A percentile compares a stretch with the other conserved stretches of the same genome.
These are phyloP conservation scores for Abelmoschus esculentus DNA, from an alignment of 345 rosid species.

Conservation along the genomic window DNA sequence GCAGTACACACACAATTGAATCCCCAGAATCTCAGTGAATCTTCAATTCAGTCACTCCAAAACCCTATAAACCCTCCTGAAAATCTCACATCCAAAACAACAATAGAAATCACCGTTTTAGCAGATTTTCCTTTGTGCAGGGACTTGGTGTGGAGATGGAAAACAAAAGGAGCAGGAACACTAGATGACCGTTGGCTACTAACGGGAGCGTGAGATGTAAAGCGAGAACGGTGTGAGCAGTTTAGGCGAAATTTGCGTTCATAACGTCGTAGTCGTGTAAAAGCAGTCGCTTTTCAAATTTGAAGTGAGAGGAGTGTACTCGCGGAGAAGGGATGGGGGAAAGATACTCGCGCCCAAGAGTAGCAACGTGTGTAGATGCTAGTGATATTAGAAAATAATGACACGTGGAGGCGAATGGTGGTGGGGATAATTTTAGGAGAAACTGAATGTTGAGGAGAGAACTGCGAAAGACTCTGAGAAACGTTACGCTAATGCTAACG, in stretches of 20 bases:
- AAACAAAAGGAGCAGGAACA: not conserved
- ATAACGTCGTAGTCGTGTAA: constrained; percentile 31
- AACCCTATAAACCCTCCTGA: constrained; percentile 7
- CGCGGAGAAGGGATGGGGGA: constrained; percentile 11
- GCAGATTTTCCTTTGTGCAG: not conserved
- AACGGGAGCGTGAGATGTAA: not conserved
- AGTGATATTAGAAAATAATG: constrained; percentile 4
- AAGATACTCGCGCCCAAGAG: constrained; percentile 17
- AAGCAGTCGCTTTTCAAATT: not conserved
- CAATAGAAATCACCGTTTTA: not conserved
- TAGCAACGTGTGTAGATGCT: constrained; percentile 5
- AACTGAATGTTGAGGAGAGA: not conserved
- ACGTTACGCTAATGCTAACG: constrained; percentile 44
- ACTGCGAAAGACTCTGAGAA: constrained; percentile 33
- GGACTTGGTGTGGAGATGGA: not conserved
- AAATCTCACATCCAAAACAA: not conserved
- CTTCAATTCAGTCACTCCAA: constrained; percentile 12
- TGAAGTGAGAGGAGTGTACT: not conserved
- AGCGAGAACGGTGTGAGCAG: constrained; percentile 5
- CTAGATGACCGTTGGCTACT: constrained; percentile 47
- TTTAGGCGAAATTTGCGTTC: constrained; percentile 40
- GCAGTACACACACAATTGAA: constrained; percentile 14
- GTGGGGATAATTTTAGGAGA: not conserved
- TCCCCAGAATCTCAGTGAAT: constrained; percentile 21
- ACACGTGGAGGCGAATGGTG: constrained; percentile 20